A percentile compares a stretch with the other conserved stretches of the same genome.
phyloP scores from a whole-genome alignment of 2,329 filamentous ascomycete species.

The Fusarium sp. region DNA sequence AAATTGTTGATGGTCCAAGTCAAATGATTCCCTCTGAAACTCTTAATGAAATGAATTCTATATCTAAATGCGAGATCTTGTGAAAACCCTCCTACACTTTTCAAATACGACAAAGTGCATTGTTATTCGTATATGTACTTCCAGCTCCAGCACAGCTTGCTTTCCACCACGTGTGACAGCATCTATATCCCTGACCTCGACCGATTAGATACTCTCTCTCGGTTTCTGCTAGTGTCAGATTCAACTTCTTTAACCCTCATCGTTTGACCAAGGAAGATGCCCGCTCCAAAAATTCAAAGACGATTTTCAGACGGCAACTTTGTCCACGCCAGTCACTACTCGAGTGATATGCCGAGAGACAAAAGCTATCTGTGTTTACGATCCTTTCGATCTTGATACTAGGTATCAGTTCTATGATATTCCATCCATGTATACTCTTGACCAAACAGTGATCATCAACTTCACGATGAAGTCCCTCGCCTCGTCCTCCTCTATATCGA shows the following conservation, averaged over 20 bases:
- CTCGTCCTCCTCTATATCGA: background rate
- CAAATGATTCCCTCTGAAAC: background rate
- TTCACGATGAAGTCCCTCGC: background rate
- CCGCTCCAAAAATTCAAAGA: conserved; percentile 9
- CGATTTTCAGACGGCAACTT: too few species aligned
- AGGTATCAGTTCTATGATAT: rapidly evolving
- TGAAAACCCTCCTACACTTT: rapidly evolving
- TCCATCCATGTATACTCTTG: rapidly evolving
- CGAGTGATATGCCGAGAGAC: background rate
- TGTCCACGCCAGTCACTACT: too few species aligned
- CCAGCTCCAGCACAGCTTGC: background rate
- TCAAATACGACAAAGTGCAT: background rate
- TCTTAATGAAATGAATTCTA: background rate
- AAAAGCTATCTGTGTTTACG: background rate
- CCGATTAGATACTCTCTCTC: background rate
- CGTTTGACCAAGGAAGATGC: background rate
- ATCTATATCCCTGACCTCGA: too few species aligned
- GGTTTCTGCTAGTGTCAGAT: rapidly evolving
- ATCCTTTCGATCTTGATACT: rapidly evolving
- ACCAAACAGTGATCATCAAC: rapidly evolving
- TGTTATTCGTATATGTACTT: background rate
- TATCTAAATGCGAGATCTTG: background rate
- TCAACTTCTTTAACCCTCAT: background rate
- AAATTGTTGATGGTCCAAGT: rapidly evolving
- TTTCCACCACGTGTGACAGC: background rate